Percentiles rank a stretch among this genome's conserved stretches.
Conservation (phyloP, 148 eudicot genomes). For the Spergularia bocconei region DNA sequence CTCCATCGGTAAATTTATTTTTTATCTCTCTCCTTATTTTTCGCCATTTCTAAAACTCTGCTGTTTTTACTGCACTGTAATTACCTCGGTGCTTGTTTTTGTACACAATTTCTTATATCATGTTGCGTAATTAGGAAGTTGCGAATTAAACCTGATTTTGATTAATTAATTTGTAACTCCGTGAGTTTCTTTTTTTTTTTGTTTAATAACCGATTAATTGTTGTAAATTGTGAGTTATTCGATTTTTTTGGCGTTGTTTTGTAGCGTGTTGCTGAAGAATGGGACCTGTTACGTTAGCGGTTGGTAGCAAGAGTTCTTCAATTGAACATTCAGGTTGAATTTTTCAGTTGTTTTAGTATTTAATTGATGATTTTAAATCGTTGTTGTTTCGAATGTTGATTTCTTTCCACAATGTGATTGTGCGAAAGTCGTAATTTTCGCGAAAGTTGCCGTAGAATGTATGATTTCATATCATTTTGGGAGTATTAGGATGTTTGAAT, state of each 20-base stretch:
- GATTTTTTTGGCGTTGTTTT: background rate
- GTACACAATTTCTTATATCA: no score
- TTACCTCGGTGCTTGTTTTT: no score
- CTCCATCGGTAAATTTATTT: background rate
- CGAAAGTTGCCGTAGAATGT: background rate
- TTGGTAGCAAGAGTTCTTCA: constrained; percentile 41
- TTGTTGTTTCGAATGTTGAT: background rate
- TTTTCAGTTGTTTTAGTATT: background rate
- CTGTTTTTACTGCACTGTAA: background rate
- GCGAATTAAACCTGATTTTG: no score
- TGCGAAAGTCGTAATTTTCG: background rate
- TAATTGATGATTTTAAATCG: background rate
- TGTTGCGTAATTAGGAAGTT: no score
- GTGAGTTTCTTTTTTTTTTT: background rate
- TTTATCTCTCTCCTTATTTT: background rate
- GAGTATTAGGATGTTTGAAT: no score
- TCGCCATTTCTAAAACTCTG: background rate
- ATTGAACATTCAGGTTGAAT: constrained; percentile 40
- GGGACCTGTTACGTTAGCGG: constrained; percentile 53
- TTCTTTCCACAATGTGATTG: background rate
- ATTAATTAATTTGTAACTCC: background rate
- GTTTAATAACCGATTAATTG: background rate
- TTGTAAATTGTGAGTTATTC: background rate
- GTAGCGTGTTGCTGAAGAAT: constrained; percentile 11
- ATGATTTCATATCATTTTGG: no score